phyloP scores from a whole-genome alignment of 2,329 filamentous ascomycete genomes.

The Penicillium sp. region DNA sequence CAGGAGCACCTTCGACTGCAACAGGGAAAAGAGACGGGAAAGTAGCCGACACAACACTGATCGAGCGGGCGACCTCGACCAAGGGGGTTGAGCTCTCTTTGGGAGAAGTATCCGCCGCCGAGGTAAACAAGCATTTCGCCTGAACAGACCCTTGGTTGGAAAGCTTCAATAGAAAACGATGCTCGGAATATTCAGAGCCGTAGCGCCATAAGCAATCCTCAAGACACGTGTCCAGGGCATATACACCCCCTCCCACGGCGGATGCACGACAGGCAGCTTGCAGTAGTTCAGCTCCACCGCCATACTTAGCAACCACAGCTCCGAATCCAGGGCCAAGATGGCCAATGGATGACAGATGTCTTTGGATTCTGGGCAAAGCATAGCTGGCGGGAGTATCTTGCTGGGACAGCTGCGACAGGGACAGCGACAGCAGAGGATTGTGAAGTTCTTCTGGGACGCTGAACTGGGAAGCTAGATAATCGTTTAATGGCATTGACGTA shows the following conservation, averaged over 20 bases:
- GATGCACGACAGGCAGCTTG: constrained; percentile 85
- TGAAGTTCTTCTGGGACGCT: constrained; percentile 61
- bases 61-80: constrained; percentile 49
- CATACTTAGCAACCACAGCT: constrained; percentile 86
- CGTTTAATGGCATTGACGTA: constrained; percentile 45
- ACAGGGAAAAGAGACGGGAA: constrained; percentile 60
- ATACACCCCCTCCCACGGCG: constrained; percentile 82
- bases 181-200: constrained; percentile 10
- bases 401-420: constrained; percentile 56
- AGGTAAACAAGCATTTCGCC: constrained; percentile 32
- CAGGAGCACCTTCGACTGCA: constrained; percentile 64
- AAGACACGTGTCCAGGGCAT: constrained; percentile 70
- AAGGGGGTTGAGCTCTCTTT: constrained; percentile 13
- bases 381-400: constrained; percentile 54
- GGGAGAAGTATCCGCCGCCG: constrained; percentile 31
- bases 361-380: constrained; percentile 64
- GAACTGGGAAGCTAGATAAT: constrained; percentile 47
- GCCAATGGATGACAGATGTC: constrained; percentile 77
- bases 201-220: constrained; percentile 23
- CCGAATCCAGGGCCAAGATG: constrained; percentile 82
- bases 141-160: constrained; percentile 32
- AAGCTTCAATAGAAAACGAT: constrained; percentile 25
- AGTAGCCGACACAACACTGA: constrained; percentile 60
- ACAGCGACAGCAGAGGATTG: constrained; percentile 59
- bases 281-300: constrained; percentile 75